Conservation (phyloP, 129 eudicot genomes). For the Apium graveolens region DNA sequence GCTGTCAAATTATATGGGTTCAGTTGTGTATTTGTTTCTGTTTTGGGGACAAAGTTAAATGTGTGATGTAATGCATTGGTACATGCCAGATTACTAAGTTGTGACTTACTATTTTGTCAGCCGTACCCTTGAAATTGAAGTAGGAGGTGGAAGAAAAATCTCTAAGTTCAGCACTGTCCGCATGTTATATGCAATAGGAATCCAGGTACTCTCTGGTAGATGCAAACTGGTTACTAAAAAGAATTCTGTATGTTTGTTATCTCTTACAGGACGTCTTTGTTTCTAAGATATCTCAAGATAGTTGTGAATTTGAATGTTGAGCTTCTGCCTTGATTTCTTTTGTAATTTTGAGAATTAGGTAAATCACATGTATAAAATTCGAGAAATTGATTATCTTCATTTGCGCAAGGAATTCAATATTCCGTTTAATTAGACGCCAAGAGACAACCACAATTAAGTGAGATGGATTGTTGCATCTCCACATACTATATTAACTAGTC, state of each 20-base stretch:
- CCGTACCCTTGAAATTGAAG: conserved; percentile 72
- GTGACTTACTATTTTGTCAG: conserved; percentile 31
- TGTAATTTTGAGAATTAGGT: neutral
- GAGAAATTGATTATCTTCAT: neutral
- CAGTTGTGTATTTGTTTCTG: neutral
- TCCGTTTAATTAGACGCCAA: neutral
- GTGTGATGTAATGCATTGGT: neutral
- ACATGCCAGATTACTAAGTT: neutral
- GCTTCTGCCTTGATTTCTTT: neutral
- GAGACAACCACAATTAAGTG: neutral
- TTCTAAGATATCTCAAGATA: neutral
- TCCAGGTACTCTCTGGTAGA: conserved; percentile 46
- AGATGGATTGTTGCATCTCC: neutral
- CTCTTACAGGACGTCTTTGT: neutral
- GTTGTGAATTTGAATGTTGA: neutral
- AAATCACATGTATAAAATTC: neutral
- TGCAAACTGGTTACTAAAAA: neutral
- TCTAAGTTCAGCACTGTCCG: conserved; percentile 73
- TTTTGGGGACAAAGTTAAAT: neutral
- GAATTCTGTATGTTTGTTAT: neutral
- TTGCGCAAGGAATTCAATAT: neutral
- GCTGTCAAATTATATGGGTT: neutral
- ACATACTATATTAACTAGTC: neutral
- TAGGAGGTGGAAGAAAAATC: conserved; percentile 95
- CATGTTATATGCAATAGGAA: conserved; percentile 79